Base-by-base conservation (phyloP, 768 basidiomycete species). In the Gelatoporia subvermispora region DNA sequence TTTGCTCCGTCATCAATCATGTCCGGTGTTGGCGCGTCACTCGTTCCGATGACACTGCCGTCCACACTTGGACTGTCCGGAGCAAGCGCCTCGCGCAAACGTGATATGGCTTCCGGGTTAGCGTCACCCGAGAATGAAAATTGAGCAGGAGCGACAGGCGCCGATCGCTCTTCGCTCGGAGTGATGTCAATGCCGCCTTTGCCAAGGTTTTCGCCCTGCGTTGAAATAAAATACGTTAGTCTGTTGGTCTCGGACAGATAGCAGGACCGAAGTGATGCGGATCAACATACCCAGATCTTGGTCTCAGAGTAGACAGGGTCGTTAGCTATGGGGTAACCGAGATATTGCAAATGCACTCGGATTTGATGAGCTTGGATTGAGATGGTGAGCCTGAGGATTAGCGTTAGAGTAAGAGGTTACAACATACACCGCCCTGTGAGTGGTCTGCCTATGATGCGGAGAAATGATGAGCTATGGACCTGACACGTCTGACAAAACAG, bases 251-350 rank as follows among this genome's bases (percentile, higher is more conserved):
- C 37, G 5, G 15, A 8, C n/a, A n/a, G 20, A 20, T 20, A 38
- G 5, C 5, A n/a, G 37, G 8, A n/a, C 20, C 37, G 37, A n/a
- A 48, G 45, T 47, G 43, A 40, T 54, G 45, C 51, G 31, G 25
- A 38, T 35, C 8, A 5, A 62, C 69, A 28, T 57, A 82, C 88
- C 88, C 88, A 91, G 44, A 89, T 88, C 35, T 75, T 77, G 28
- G 72, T 70, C 50, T 88, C 86, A 16, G 87, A 85, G 66, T 99
- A 99, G 2, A 98, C 77, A 2, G 93, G 90, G 57, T 98, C 96
- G 62, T 99, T 98, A 10, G 91, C 89, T 53, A 99, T 93, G 0
- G 96, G 87, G 61, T 89, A 72, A 1, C 95, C 96, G 48, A 99
- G 79, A 66, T 78, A 97, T 67, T 98, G 96, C 2, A 99, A 77